Percentiles rank a stretch among this genome's conserved stretches.
Conservation (phyloP, 2,329 filamentous ascomycete genomes). For the Cercospora sp. region DNA sequence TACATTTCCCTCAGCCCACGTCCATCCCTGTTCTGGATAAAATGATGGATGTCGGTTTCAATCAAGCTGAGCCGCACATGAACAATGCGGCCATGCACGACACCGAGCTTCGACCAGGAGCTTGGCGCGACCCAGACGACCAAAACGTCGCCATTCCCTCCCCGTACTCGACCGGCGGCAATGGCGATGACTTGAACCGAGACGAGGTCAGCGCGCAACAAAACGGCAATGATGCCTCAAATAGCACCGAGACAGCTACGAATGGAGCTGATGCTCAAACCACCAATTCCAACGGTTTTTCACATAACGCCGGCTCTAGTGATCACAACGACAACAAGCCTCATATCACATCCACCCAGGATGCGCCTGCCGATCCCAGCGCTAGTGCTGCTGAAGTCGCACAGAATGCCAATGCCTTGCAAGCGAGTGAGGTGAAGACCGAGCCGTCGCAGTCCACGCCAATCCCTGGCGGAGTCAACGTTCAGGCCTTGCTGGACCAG, state of each 20-base stretch:
- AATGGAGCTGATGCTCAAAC: slow-evolving; percentile 21
- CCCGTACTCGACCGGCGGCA: slow-evolving; percentile 29
- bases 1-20: slow-evolving; percentile 66
- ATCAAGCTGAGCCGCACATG: slow-evolving; percentile 64
- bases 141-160: slow-evolving; percentile 21
- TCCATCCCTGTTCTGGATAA: slow-evolving; percentile 70
- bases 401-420: slow-evolving; percentile 21
- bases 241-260: slow-evolving; percentile 29
- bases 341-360: slow-evolving; percentile 16
- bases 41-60: slow-evolving; percentile 71
- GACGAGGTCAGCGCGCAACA: slow-evolving; percentile 12
- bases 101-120: slow-evolving; percentile 37
- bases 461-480: slow-evolving; percentile 42
- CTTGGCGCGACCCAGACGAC: slow-evolving; percentile 38
- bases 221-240: slow-evolving; percentile 12
- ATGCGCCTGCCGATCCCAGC: slow-evolving; percentile 23
- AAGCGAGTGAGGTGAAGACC: slow-evolving; percentile 28
- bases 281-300: slow-evolving; percentile 25
- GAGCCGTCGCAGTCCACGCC: slow-evolving; percentile 19
- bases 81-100: slow-evolving; percentile 37
- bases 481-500: slow-evolving; percentile 50
- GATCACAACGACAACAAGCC: slow-evolving; percentile 15
- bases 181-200: slow-evolving; percentile 13
- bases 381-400: slow-evolving; percentile 17
- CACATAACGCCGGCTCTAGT: slow-evolving; percentile 25